Evolutionary conservation across 805 yeast species (phyloP), one percentile per base, ranked within the genome.

Genomic region (Saturnispora quitensis): DNA sequence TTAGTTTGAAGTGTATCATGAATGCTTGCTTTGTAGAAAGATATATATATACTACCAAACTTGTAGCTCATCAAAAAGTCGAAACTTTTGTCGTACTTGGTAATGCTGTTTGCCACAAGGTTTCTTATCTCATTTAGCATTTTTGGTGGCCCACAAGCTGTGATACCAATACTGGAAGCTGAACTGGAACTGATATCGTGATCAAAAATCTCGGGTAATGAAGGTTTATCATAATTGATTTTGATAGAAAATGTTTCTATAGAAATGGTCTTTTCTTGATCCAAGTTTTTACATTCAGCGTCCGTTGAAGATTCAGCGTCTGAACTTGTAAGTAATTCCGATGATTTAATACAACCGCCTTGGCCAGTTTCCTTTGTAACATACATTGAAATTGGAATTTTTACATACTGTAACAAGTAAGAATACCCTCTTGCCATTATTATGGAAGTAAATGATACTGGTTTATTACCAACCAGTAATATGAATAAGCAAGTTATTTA

Each of bases 41-140:
- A 20, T 20, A 22, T 4, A 22, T 22, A 22, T 3, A 22, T 22
- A 22, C 5, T 22, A 81, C 93, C 95, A 86, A 15, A 76, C 72
- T 66, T 83, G 88, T 43, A 84, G 73, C 61, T 84, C 89, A 62
- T 87, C 95, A 60, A 72, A 81, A 82, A 81, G 55, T 83, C 89
- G n/a, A 85, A 76, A 40, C 85, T 72, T 45, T 73, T 68, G 15
- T 72, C 62, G 42, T 67, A 65, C 33, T 65, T 55, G 36, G 69
- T 65, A 48, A 81, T 61, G 51, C 74, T 62, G 38, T 69, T 56
- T 0, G 75, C 70, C 4, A 81, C 75, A 3, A 74, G 62, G 42
- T 68, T 61, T 60, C 90, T 73, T 20, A 81, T 56, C 3, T 68
- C 72, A 59, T 82, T 89, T 31, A 66, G 71, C 69, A 75, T 68